Percentiles rank a stretch among this genome's conserved stretches.
phyloP scores from a whole-genome alignment of 345 rosid genomes.

The Mercurialis annua region DNA sequence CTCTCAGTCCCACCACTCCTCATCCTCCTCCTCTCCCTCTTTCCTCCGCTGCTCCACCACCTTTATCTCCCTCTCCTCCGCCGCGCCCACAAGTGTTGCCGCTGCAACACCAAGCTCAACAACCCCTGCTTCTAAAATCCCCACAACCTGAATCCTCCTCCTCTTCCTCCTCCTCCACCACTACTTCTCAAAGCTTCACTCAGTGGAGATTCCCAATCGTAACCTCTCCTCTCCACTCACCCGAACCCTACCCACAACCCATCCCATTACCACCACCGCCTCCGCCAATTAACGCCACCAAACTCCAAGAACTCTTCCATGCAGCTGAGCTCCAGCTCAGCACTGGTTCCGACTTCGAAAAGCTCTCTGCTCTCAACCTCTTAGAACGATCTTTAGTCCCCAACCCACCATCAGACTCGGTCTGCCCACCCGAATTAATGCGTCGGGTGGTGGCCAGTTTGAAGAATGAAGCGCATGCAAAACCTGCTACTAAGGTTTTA shows the following conservation, averaged over 20 bases:
- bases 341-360: conserved; percentile 52
- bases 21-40: conserved; percentile 40
- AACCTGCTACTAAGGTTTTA: conserved; percentile 67
- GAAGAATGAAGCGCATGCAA: conserved; percentile 45
- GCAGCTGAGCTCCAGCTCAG: conserved; percentile 62
- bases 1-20: conserved; percentile 50
- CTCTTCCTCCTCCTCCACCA: conserved; percentile 69
- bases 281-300: conserved; percentile 39
- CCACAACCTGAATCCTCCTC: conserved; percentile 40
- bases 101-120: conserved; percentile 30
- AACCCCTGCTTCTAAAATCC: conserved; percentile 22
- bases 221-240: conserved; percentile 41
- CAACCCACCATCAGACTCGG: conserved; percentile 67
- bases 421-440: conserved; percentile 69
- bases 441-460: conserved; percentile 52
- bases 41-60: conserved; percentile 25
- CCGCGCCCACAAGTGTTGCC: conserved; percentile 25
- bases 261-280: conserved; percentile 18
- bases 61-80: conserved; percentile 4
- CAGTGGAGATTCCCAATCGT: conserved; percentile 80
- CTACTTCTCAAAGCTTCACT: conserved; percentile 86
- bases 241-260: conserved; percentile 10
- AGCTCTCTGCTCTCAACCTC: conserved; percentile 62
- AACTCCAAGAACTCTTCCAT: conserved; percentile 63
- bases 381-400: conserved; percentile 70